Conservation (phyloP, 129 eudicot genomes). For the Pittosporum tobira region DNA sequence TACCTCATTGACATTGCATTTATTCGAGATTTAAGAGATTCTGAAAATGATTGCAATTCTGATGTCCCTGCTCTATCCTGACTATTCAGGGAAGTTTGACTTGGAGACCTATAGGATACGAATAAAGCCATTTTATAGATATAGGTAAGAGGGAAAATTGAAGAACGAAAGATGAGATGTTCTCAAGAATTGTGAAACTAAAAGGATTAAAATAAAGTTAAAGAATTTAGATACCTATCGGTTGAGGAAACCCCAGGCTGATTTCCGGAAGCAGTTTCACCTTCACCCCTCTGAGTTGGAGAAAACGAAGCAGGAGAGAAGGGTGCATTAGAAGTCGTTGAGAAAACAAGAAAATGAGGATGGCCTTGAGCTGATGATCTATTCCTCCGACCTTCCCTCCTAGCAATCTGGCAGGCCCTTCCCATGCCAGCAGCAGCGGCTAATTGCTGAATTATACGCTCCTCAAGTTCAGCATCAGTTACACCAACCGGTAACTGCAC, state of each 20-base stretch:
- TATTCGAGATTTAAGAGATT: conserved; percentile 64
- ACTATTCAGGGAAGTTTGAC: conserved; percentile 48
- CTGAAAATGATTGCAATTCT: conserved; percentile 76
- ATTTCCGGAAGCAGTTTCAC: conserved; percentile 38
- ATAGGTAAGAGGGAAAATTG: background rate
- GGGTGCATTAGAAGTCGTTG: conserved; percentile 55
- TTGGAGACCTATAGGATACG: conserved; percentile 38
- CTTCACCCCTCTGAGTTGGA: conserved; percentile 29
- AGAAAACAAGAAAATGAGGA: conserved; percentile 67
- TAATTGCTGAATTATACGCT: conserved; percentile 92
- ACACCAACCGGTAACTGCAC: conserved; percentile 77
- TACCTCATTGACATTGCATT: conserved; percentile 77
- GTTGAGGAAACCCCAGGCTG: conserved; percentile 44
- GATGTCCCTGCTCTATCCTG: conserved; percentile 90
- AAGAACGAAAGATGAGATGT: background rate
- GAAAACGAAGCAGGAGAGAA: conserved; percentile 31
- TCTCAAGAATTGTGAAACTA: background rate
- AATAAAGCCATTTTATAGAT: background rate
- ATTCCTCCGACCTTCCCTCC: conserved; percentile 75
- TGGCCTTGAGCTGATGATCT: conserved; percentile 65
- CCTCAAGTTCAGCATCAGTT: conserved; percentile 87
- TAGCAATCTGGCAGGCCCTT: conserved; percentile 76
- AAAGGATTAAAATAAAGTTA: background rate
- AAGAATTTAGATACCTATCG: conserved; percentile 33
- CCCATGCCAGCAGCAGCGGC: conserved; percentile 99